Base-by-base conservation (phyloP, 176 grass and related monocot genomes). In the Calamus simplicifolius region DNA sequence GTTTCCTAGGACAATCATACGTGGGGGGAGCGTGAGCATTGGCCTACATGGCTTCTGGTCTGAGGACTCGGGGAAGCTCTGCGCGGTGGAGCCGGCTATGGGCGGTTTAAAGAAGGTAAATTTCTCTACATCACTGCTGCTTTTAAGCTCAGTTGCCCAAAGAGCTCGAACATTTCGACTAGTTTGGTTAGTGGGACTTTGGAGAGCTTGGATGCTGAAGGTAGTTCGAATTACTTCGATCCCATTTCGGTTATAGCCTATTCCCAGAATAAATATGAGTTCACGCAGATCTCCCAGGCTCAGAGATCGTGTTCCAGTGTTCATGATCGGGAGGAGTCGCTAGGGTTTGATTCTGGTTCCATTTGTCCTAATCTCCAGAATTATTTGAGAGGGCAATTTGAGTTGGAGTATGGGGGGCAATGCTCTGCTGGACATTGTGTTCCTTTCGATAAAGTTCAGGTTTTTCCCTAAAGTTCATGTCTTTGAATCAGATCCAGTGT, bases 1-100 rank as follows among this genome's bases (percentile, higher is more conserved):
- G 56, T 16, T 83, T 59, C 82, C 78, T 4, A 67, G 61, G 62
- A 67, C 81, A 21, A 10, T 69, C 50, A 48, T 58, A 50, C 67
- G 63, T 16, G 70, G 82, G 18, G 76, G 59, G 19, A 62, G 52
- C 25, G 4, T 80, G 51, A 48, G 63, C 66, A 84, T 95, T 64
- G 69, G 78, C 49, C 77, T 96, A 30, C 69, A 69, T 18, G 91
- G 91, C 3, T 90, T 76, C 71, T 95, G 85, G 86, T 90, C 83
- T 5, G 25, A 55, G 59, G 23, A 56, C 51, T 59, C 70, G 3
- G 91, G 83, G 8, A 71, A 79, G 27, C 83, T 96, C 67, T 96
- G 91, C 77, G 82, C 80, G 91, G 83, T 96, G 16, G 91, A 16
- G 71, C 62, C 1, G 86, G 86, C 38, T 63, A 75, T 16, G 72